A percentile compares a stretch with the other conserved stretches of the same genome.
Evolutionary conservation across 768 basidiomycete genomes (phyloP).

Genomic region (Paxillus rubicundulus): DNA sequence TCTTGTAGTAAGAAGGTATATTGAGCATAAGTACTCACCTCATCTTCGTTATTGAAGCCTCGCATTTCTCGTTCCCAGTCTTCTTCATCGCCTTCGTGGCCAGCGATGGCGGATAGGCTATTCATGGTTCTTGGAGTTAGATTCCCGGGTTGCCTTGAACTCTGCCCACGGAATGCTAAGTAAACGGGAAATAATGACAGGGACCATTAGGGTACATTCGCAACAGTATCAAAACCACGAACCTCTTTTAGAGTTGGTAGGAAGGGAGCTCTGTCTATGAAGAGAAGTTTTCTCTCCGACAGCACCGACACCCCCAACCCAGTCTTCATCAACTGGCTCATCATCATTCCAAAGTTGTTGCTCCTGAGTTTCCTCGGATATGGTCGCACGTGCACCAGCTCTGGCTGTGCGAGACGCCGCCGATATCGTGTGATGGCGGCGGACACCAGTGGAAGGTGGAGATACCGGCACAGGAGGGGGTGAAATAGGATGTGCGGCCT

Average conservation of each 20-base stretch:
- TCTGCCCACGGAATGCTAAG: conserved; percentile 51
- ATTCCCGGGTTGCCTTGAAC: conserved; percentile 54
- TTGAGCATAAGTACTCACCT: conserved; percentile 42
- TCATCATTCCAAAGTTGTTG: conserved; percentile 68
- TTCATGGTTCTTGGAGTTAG: conserved; percentile 73
- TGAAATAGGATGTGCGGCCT: conserved; percentile 37
- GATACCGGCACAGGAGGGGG: conserved; percentile 41
- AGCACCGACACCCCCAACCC: conserved; percentile 78
- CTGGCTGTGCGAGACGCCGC: conserved; percentile 66
- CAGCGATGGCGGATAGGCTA: conserved; percentile 80
- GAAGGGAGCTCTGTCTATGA: conserved; percentile 78
- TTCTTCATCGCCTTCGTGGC: conserved; percentile 85
- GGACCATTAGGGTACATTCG: conserved; percentile 1
- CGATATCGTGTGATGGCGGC: conserved; percentile 82
- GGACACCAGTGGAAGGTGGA: conserved; percentile 47
- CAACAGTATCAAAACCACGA: conserved; percentile 16
- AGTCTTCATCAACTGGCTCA: conserved; percentile 74
- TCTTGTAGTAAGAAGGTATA: conserved; percentile 2
- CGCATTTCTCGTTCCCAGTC: conserved; percentile 75
- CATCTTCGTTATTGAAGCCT: conserved; percentile 60
- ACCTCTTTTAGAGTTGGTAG: conserved; percentile 80
- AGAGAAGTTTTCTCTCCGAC: conserved; percentile 80
- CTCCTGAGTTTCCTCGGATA: conserved; percentile 65
- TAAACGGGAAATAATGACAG: conserved; percentile 13
- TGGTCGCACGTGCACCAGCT: conserved; percentile 56